These are phyloP conservation scores for Penicillium sp. DNA, from an alignment of 2,329 filamentous ascomycete genomes.

Conservation along the genomic window DNA sequence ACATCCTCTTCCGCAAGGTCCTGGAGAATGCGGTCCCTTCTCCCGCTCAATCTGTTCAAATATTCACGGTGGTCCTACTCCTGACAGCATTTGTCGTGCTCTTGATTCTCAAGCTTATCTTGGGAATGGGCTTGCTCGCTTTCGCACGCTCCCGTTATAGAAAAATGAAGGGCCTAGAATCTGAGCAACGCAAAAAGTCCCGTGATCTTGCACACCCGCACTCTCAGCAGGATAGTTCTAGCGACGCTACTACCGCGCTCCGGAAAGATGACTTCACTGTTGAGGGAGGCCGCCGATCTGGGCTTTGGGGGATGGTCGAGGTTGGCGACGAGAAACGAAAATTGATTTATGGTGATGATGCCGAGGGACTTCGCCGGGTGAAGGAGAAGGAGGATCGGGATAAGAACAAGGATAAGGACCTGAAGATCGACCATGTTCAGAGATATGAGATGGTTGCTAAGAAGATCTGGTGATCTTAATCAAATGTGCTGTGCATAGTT, in stretches of 20 bases:
- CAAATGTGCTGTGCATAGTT: neutral
- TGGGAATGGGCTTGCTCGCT: constrained; percentile 82
- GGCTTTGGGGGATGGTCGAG: constrained; percentile 82
- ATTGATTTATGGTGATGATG: constrained; percentile 85
- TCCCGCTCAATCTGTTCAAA: constrained; percentile 41
- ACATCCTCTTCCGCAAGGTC: constrained; percentile 39
- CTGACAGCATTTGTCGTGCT: constrained; percentile 81
- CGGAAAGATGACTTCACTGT: constrained; percentile 54
- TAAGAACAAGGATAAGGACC: constrained; percentile 54
- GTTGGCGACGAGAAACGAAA: constrained; percentile 81
- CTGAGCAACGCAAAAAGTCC: constrained; percentile 13
- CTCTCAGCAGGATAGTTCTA: neutral
- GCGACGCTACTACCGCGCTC: constrained; percentile 14
- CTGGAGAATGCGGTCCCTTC: constrained; percentile 45
- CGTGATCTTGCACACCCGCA: constrained; percentile 3
- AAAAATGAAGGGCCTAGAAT: constrained; percentile 72
- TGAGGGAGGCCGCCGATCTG: constrained; percentile 71
- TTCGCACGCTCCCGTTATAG: constrained; percentile 78
- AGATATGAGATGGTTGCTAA: constrained; percentile 96
- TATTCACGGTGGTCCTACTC: constrained; percentile 75
- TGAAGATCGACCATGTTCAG: constrained; percentile 65
- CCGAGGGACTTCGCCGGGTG: constrained; percentile 64
- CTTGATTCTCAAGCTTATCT: constrained; percentile 76
- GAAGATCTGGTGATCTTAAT: constrained; percentile 76
- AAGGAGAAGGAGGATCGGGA: constrained; percentile 64